Conservation (phyloP, 768 basidiomycete genomes). For the Suillus plorans region DNA sequence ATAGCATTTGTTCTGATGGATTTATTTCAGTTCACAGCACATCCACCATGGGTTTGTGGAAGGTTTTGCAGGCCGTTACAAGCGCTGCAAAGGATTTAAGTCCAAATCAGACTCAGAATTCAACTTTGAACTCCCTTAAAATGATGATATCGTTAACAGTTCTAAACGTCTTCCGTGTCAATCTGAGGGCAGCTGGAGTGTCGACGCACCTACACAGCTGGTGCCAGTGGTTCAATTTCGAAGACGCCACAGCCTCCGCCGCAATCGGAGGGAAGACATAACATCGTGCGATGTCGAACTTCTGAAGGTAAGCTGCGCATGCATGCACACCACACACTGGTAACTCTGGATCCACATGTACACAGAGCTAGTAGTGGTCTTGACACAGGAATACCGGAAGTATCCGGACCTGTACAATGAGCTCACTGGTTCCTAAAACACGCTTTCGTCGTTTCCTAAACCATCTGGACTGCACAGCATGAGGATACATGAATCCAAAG, state of each 20-base stretch:
- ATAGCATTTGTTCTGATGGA: neutral
- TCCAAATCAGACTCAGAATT: too few relatives aligned
- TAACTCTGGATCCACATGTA: too few relatives aligned
- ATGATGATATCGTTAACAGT: neutral
- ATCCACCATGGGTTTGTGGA: neutral
- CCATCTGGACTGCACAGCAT: neutral
- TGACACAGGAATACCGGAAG: neutral
- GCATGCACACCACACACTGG: too few relatives aligned
- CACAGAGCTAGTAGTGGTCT: too few relatives aligned
- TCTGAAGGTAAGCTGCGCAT: neutral
- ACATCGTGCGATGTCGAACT: neutral
- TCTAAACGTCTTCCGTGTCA: neutral
- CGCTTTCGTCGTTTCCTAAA: neutral
- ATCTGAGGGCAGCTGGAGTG: neutral
- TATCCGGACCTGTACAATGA: neutral
- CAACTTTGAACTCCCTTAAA: too few relatives aligned
- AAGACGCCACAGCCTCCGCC: neutral
- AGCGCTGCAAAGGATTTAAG: neutral
- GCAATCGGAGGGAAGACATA: neutral
- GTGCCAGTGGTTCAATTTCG: neutral
- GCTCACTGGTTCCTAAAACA: neutral
- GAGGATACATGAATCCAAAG: neutral
- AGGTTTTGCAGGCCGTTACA: neutral
- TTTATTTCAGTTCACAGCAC: neutral
- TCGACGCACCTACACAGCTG: neutral